phyloP scores from a whole-genome alignment of 345 rosid species.

The Durio zibethinus region DNA sequence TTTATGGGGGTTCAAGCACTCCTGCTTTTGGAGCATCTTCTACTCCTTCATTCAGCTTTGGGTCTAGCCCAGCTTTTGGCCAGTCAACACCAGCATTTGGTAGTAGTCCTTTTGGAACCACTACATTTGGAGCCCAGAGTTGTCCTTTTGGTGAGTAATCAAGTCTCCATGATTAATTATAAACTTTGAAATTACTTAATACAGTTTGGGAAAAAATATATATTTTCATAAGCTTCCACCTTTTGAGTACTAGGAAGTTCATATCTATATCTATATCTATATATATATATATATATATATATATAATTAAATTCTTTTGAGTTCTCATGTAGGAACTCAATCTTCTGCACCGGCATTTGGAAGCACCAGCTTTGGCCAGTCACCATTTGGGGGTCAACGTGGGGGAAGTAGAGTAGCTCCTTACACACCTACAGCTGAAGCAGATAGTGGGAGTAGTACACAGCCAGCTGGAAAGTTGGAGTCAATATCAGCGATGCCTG shows the following conservation, averaged over 20 bases:
- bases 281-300: not conserved
- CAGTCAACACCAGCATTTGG: slow-evolving; percentile 76
- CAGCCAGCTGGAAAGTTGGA: slow-evolving; percentile 71
- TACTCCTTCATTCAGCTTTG: slow-evolving; percentile 56
- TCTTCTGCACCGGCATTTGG: slow-evolving; percentile 71
- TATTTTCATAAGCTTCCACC: not conserved
- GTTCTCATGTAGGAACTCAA: slow-evolving; percentile 50
- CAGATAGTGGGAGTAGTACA: slow-evolving; percentile 45
- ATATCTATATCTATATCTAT: not conserved
- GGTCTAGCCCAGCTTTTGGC: slow-evolving; percentile 67
- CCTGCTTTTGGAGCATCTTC: slow-evolving; percentile 59
- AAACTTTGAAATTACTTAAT: not conserved
- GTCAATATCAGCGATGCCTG: slow-evolving; percentile 88
- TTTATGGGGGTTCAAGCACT: slow-evolving; percentile 51
- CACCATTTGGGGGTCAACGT: slow-evolving; percentile 68
- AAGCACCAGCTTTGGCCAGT: slow-evolving; percentile 58
- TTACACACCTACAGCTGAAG: slow-evolving; percentile 59
- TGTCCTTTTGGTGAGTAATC: slow-evolving; percentile 55
- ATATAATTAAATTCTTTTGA: slow-evolving; percentile 7
- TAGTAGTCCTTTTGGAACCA: slow-evolving; percentile 61
- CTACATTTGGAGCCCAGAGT: slow-evolving; percentile 73
- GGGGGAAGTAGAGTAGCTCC: slow-evolving; percentile 79
- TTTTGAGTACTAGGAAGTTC: not conserved
- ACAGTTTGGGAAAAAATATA: not conserved
- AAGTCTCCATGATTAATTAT: not conserved